Evolutionary conservation across 129 eudicot species (phyloP), one percentile per base, ranked within the genome.

Genomic region (Flaveria bidentis): DNA sequence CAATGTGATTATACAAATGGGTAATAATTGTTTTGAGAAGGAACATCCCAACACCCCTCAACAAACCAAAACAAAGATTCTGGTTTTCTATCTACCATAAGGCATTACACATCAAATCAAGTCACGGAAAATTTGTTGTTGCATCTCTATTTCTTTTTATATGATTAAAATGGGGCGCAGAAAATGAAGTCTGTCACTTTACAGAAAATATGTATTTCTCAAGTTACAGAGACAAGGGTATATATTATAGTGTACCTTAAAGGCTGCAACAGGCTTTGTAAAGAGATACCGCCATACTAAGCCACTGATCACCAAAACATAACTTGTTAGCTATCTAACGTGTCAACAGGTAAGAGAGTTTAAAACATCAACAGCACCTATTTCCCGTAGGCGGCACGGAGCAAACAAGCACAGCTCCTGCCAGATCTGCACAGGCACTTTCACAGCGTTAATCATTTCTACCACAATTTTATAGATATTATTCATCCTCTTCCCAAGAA

Each of bases 351-450:
- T 4, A 74, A 67, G 82, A 56, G 12, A 60, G 56, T 55, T 30
- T 63, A 30, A 77, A 28, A 33, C 36, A 14, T 65, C 72, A 75
- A 62, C 67, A 20, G 41, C 81, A 92, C 97, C 97, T 87, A 76
- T 92, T 89, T 44, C 97, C 96, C 1, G 96, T 82, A 69, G 97
- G 97, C 47, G 97, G 97, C 52, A 92, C 97, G 10, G 97, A 92
- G 87, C 97, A 92, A 83, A 87, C 84, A 68, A 92, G 96, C 80
- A 89, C 91, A 79, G 91, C 91, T 80, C 91, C 97, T 28, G 92
- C 76, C 49, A 92, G 88, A 68, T 83, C 83, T 61, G 93, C 7
- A 0, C 82, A 57, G 15, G 78, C 73, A 67, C 41, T 44, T 71
- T 67, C 72, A 20, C 76, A 14, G 23, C 72, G 46, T 69, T 56